phyloP scores from a whole-genome alignment of 2,329 filamentous ascomycete genomes.

The Claviceps sorghi region DNA sequence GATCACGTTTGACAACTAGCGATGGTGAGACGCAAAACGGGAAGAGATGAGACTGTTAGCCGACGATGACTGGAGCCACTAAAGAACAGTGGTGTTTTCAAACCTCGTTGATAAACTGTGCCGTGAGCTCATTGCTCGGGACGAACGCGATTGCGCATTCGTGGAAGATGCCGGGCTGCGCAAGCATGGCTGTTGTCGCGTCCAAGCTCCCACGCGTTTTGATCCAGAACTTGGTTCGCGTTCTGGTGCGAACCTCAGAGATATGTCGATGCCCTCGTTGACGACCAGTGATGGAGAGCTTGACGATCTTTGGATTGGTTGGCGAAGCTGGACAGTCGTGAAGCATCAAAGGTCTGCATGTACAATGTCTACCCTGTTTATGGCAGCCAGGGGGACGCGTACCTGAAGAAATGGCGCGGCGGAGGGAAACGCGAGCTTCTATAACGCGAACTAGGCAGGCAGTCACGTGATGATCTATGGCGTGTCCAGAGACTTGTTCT shows the following conservation, averaged over 20 bases:
- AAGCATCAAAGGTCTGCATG: neutral
- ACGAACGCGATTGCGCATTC: conserved; percentile 33
- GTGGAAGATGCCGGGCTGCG: conserved; percentile 21
- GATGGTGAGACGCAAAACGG: neutral
- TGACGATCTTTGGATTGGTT: neutral
- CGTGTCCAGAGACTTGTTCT: neutral
- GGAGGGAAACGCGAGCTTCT: neutral
- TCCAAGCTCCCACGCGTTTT: neutral
- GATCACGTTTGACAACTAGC: conserved; percentile 28
- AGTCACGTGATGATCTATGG: conserved; percentile 16
- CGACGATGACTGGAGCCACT: too few relatives aligned
- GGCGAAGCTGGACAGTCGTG: neutral
- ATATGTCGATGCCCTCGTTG: neutral
- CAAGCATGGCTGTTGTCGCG: conserved; percentile 13
- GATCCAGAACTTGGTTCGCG: neutral
- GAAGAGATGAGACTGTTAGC: conserved; percentile 1
- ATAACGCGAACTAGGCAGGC: conserved; percentile 24
- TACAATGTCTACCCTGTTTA: neutral
- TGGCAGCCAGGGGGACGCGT: conserved; percentile 5
- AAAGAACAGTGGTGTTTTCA: neutral
- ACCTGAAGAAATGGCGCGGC: conserved; percentile 1
- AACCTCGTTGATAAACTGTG: conserved; percentile 28
- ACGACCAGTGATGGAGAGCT: neutral
- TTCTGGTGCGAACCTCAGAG: neutral
- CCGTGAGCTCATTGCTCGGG: conserved; percentile 24